Conservation (phyloP, 164 flowering plant species). For the Sextonia rubra region DNA sequence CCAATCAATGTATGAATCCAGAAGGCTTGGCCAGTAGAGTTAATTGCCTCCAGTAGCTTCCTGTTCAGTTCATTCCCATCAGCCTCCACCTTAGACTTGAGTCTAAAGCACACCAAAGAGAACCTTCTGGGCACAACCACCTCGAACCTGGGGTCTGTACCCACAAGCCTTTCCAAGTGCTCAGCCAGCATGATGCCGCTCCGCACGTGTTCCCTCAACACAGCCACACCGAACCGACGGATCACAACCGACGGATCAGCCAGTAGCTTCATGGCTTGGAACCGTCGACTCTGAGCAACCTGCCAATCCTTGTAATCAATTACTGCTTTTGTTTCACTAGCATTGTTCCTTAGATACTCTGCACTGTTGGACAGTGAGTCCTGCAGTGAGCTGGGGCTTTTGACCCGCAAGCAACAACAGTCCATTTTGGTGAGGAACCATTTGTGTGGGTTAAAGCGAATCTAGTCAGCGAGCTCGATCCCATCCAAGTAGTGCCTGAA, state of each 20-base stretch:
- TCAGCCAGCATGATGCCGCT: constrained; percentile 39
- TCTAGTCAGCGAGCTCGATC: constrained; percentile 49
- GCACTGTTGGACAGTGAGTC: constrained; percentile 52
- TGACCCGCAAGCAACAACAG: constrained; percentile 73
- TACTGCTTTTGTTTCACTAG: constrained; percentile 41
- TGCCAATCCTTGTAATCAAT: constrained; percentile 84
- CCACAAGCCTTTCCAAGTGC: constrained; percentile 38
- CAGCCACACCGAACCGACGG: constrained; percentile 46
- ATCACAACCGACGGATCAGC: constrained; percentile 78
- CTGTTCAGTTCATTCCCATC: too few relatives aligned
- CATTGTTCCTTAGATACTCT: constrained; percentile 53
- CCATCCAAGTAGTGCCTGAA: constrained; percentile 52
- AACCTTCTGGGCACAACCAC: constrained; percentile 43
- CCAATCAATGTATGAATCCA: constrained; percentile 6
- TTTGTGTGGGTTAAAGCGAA: constrained; percentile 68
- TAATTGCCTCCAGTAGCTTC: too few relatives aligned
- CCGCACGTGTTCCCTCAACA: too few relatives aligned
- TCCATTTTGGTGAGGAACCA: constrained; percentile 63
- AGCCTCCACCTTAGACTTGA: too few relatives aligned
- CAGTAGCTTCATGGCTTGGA: constrained; percentile 54
- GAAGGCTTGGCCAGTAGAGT: too few relatives aligned
- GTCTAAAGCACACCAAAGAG: constrained; percentile 42
- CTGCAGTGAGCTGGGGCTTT: constrained; percentile 36
- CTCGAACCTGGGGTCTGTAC: constrained; percentile 42
- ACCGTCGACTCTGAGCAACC: constrained; percentile 49